These are phyloP conservation scores for Chalciporus piperatus DNA, from an alignment of 768 basidiomycete species.

Conservation along the genomic window DNA sequence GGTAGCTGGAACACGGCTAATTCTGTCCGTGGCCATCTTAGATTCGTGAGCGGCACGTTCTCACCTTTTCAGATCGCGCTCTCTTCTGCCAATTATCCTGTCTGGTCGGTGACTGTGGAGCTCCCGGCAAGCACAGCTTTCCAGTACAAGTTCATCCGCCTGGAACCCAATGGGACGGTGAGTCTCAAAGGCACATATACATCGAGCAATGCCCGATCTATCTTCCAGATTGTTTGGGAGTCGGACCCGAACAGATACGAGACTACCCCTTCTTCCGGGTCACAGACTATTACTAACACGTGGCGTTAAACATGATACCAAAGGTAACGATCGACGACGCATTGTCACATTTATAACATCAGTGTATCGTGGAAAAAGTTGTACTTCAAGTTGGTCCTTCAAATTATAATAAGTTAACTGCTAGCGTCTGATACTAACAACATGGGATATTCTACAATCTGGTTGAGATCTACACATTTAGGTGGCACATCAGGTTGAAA, in stretches of 20 bases:
- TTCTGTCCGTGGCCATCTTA: conserved; percentile 35
- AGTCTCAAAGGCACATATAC: conserved; percentile 17
- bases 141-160: conserved; percentile 53
- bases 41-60: neutral
- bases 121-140: conserved; percentile 43
- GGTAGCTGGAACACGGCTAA: conserved; percentile 49
- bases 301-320: conserved; percentile 38
- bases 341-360: neutral
- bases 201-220: neutral
- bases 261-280: conserved; percentile 39
- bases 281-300: conserved; percentile 39
- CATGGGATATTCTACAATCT: neutral
- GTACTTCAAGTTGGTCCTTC: conserved; percentile 6
- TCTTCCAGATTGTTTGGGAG: conserved; percentile 53
- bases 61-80: conserved; percentile 43
- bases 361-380: neutral
- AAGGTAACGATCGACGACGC: neutral
- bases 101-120: conserved; percentile 51
- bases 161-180: conserved; percentile 85
- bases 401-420: conserved; percentile 24
- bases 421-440: neutral
- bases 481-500: neutral
- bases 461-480: neutral
- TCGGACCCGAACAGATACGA: conserved; percentile 55
- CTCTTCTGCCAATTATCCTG: conserved; percentile 50